phyloP scores from a whole-genome alignment of 2,329 filamentous ascomycete species.

The Monilinia laxa region DNA sequence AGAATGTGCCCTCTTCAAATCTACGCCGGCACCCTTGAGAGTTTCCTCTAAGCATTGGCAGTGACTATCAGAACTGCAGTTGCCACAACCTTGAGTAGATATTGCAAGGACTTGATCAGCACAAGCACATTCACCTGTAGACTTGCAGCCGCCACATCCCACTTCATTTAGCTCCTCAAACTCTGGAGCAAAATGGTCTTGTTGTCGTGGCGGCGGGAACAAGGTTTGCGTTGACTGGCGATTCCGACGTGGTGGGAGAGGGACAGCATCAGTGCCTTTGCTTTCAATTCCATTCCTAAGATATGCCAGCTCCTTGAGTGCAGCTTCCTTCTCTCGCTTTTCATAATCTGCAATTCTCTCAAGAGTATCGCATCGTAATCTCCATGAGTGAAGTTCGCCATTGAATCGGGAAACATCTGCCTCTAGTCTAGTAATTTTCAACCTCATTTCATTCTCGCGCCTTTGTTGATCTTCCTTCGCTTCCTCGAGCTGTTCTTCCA shows the following conservation, averaged over 20 bases:
- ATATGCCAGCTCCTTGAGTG: conserved; percentile 44
- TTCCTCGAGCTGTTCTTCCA: conserved; percentile 66
- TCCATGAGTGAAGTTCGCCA: conserved; percentile 41
- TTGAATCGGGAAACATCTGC: conserved; percentile 64
- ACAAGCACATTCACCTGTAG: conserved; percentile 56
- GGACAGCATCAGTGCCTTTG: conserved; percentile 44
- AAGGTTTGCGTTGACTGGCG: conserved; percentile 27
- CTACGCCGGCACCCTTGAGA: conserved; percentile 29
- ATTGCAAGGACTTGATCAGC: conserved; percentile 57
- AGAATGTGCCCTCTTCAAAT: conserved; percentile 40
- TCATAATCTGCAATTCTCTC: conserved; percentile 41
- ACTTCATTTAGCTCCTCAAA: conserved; percentile 30
- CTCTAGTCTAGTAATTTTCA: conserved; percentile 60
- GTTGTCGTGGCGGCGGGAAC: conserved; percentile 28
- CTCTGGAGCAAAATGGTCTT: conserved; percentile 31
- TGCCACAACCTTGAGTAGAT: conserved; percentile 60
- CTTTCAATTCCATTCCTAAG: conserved; percentile 38
- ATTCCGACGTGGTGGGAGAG: conserved; percentile 42
- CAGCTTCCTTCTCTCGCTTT: conserved; percentile 46
- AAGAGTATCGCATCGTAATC: conserved; percentile 38
- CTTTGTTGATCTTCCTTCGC: conserved; percentile 58
- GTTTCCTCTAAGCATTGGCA: conserved; percentile 61
- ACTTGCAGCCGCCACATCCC: conserved; percentile 57
- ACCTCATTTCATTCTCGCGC: conserved; percentile 53
- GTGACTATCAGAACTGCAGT: conserved; percentile 60